phyloP scores from a whole-genome alignment of 495 filamentous ascomycete genomes.

The Xylaria nigripes region DNA sequence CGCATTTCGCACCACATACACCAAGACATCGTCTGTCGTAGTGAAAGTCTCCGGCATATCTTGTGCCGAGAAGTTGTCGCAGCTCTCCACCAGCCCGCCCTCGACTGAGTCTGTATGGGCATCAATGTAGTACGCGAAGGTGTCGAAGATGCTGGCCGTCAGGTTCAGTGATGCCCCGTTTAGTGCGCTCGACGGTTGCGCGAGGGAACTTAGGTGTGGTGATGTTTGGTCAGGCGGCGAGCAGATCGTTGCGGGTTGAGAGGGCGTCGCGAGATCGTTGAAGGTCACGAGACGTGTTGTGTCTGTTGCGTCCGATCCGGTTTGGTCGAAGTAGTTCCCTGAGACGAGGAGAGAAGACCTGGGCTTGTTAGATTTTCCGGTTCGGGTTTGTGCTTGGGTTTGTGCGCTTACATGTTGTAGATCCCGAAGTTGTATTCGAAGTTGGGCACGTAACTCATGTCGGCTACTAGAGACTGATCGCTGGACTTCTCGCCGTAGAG shows the following conservation, averaged over 20 bases:
- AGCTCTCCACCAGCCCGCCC: not conserved
- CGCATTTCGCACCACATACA: not conserved
- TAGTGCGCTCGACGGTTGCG: not conserved
- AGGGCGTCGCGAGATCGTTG: not conserved
- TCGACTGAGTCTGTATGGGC: not conserved
- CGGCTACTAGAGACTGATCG: not conserved
- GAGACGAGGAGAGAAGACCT: conserved; percentile 14
- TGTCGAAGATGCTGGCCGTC: not conserved
- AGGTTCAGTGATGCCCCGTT: not conserved
- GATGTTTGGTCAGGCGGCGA: not conserved
- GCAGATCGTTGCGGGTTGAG: conserved; percentile 1
- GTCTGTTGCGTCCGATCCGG: conserved; percentile 4
- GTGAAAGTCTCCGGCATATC: not conserved
- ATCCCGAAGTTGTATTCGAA: conserved; percentile 16
- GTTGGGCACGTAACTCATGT: not conserved
- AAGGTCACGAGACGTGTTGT: conserved; percentile 13
- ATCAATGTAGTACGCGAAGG: conserved; percentile 2
- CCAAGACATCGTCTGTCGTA: not conserved
- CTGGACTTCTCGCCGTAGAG: not conserved
- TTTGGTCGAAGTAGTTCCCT: conserved; percentile 13
- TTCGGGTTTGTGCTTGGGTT: too few relatives aligned
- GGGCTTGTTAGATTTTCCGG: not conserved
- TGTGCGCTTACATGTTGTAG: conserved; percentile 10
- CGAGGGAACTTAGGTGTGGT: not conserved
- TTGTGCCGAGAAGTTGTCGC: not conserved